Evolutionary conservation across 164 flowering plant species (phyloP).

Genomic region (Vitis cinerea): DNA sequence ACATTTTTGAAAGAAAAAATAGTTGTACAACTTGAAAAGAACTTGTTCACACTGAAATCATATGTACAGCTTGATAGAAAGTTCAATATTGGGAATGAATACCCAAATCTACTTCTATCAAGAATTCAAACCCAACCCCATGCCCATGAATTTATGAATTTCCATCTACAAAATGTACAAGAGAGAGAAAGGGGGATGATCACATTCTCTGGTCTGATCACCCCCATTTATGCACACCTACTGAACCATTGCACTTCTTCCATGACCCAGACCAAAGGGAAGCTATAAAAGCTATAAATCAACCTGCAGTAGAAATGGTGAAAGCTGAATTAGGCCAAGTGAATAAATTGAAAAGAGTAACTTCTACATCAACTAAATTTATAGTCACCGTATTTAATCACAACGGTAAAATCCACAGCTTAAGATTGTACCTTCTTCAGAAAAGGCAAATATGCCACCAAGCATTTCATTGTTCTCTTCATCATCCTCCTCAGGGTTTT

Average conservation of each 20-base stretch:
- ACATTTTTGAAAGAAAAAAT: not conserved
- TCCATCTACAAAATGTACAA: slow-evolving; percentile 22
- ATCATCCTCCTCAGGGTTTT: slow-evolving; percentile 13
- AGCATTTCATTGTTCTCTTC: slow-evolving; percentile 26
- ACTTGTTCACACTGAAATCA: slow-evolving; percentile 4
- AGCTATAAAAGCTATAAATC: not conserved
- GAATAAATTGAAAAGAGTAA: not conserved
- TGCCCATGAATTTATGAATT: slow-evolving; percentile 14
- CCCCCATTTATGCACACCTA: too few relatives aligned
- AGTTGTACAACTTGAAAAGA: slow-evolving; percentile 13
- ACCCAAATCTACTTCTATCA: slow-evolving; percentile 3
- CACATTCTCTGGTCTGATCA: not conserved
- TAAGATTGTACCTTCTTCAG: slow-evolving; percentile 28
- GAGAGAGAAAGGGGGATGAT: not conserved
- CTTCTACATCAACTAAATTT: not conserved
- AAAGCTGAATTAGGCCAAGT: not conserved
- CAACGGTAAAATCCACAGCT: too few relatives aligned
- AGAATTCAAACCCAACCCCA: slow-evolving; percentile 1
- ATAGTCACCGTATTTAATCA: too few relatives aligned
- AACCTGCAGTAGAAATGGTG: slow-evolving; percentile 1
- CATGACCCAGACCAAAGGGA: too few relatives aligned
- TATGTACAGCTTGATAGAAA: slow-evolving; percentile 19
- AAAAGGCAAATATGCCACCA: slow-evolving; percentile 36
- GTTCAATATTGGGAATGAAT: not conserved
- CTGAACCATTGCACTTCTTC: too few relatives aligned